Base-by-base conservation (phyloP, 495 filamentous ascomycete species). In the Talaromyces ruber region DNA sequence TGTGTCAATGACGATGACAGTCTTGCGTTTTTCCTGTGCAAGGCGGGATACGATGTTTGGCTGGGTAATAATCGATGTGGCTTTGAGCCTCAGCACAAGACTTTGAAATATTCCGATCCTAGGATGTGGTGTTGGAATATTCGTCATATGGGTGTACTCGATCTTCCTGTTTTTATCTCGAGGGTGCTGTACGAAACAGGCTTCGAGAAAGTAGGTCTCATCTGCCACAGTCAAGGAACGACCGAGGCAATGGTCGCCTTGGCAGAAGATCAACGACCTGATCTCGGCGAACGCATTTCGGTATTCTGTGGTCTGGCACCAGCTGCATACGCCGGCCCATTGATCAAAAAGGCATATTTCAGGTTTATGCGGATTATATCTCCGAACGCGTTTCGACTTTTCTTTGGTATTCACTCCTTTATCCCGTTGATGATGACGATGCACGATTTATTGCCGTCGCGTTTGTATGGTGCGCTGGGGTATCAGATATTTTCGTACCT, bases 51-150 rank as follows among this genome's bases (percentile, higher is more conserved):
- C 73, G 93, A 98, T 70, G 91, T 98, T 58, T 98, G 93, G 93
- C 81, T 97, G 4, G 93, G 94, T 6, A 96, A 97, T 71, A 97
- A 96, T 68, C 86, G 93, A 24, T 97, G 94, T 70, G 94, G 93
- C 12, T 88, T 93, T 69, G 68, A 81, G 1, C 92, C 93, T 2
- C 79, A 84, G 63, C 93, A 98, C 66, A 83, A 81, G 1, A 76
- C 86, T 12, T 78, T 98, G 51, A 77, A 79, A 1, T 83, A 87
- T 62, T 76, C 76, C 18, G 93, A 98, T 67, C 93, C 93, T 6
- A 84, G 93, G 21, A 96, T 98, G 92, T 98, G 93, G 93, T 83
- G 87, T 11, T 98, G 93, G 93, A 96, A 96, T 67, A 95, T 97
- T 61, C 84, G 90, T 0, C 91, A 97, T 73, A 93, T 97, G 86